phyloP scores from a whole-genome alignment of 2,329 filamentous ascomycete genomes.

The Proliferodiscus dingleyae region DNA sequence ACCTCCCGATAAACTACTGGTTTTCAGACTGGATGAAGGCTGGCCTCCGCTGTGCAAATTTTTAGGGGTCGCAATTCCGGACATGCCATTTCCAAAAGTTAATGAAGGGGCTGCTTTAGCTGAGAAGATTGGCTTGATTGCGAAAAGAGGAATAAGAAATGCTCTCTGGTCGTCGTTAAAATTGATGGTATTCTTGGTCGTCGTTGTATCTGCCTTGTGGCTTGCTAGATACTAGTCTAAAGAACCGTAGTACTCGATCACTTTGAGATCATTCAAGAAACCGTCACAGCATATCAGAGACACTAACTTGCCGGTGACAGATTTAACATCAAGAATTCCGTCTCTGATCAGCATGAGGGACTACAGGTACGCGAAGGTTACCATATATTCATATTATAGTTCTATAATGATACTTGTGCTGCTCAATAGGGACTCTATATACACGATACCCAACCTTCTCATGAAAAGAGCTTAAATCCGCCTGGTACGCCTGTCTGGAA shows the following conservation, averaged over 20 bases:
- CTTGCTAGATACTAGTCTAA: background rate
- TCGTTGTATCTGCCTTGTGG: background rate
- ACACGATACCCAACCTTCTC: no score
- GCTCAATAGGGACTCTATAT: no score
- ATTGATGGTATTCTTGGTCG: background rate
- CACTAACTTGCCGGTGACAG: no score
- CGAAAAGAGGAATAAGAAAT: background rate
- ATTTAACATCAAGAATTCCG: no score
- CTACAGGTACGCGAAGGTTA: no score
- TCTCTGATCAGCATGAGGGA: no score
- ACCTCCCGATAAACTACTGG: background rate
- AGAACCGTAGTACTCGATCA: no score
- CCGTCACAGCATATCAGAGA: background rate
- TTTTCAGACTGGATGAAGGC: slow-evolving; percentile 1
- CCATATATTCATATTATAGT: no score
- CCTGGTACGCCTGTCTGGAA: slow-evolving; percentile 28
- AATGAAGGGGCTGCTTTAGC: slow-evolving; percentile 2
- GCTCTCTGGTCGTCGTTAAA: background rate
- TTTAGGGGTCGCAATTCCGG: background rate
- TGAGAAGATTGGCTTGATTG: background rate
- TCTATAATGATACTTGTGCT: no score
- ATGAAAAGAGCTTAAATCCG: slow-evolving; percentile 26
- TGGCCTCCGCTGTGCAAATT: slow-evolving; percentile 3
- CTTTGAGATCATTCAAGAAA: no score
- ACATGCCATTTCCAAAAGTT: background rate